Conservation (phyloP, 2,329 filamentous ascomycete genomes). For the Byssothecium circinans region DNA sequence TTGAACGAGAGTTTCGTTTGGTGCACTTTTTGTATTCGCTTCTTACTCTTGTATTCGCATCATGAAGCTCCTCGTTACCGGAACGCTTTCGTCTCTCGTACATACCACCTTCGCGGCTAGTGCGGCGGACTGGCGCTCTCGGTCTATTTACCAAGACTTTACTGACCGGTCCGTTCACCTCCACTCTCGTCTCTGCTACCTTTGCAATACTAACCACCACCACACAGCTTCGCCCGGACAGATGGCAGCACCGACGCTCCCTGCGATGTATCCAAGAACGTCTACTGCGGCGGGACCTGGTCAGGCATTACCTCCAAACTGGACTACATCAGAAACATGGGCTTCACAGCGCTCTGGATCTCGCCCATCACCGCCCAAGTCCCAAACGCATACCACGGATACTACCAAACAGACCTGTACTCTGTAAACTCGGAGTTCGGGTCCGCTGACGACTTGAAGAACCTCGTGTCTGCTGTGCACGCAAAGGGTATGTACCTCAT, state of each 20-base stretch:
- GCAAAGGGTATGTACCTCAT: conserved; percentile 21
- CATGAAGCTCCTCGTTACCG: background rate
- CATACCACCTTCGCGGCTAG: background rate
- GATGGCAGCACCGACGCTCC: conserved; percentile 3
- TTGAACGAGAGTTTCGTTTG: no score
- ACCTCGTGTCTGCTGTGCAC: conserved; percentile 22
- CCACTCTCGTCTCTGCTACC: background rate
- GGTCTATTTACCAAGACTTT: conserved; percentile 5
- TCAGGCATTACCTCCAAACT: conserved; percentile 22
- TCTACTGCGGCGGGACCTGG: conserved; percentile 15
- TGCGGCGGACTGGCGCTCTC: conserved; percentile 1
- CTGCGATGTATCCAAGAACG: background rate
- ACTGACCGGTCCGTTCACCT: conserved; percentile 4
- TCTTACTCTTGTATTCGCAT: no score
- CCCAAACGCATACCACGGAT: conserved; percentile 16
- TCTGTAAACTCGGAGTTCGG: conserved; percentile 25
- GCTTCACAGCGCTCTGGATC: conserved; percentile 22
- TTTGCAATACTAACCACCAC: background rate
- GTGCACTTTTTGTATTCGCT: no score
- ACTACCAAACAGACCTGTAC: conserved; percentile 24
- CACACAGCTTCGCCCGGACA: conserved; percentile 2
- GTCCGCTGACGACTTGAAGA: conserved; percentile 19
- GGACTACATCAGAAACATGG: conserved; percentile 24
- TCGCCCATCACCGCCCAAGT: conserved; percentile 29
- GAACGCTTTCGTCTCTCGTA: conserved; percentile 1